Conservation (phyloP, 2,329 filamentous ascomycete species). For the Alternaria gaisen region DNA sequence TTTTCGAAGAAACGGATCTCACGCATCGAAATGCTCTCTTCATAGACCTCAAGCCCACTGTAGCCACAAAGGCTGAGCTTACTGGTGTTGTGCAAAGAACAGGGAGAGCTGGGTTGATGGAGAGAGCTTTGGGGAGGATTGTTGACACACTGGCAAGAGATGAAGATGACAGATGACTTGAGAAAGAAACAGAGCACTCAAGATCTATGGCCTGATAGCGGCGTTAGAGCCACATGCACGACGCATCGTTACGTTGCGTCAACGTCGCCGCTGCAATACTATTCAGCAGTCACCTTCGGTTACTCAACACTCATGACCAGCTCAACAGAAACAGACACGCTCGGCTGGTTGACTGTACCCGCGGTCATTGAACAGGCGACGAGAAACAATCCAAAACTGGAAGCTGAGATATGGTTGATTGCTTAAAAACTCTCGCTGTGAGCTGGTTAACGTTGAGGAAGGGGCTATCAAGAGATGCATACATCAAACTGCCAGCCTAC, state of each 20-base stretch:
- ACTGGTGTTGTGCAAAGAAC: neutral
- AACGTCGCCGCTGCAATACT: neutral
- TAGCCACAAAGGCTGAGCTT: neutral
- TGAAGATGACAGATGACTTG: neutral
- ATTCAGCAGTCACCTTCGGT: neutral
- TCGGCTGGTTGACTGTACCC: too few relatives aligned
- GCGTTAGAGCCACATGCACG: neutral
- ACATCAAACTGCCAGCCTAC: neutral
- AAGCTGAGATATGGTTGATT: neutral
- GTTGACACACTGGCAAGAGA: neutral
- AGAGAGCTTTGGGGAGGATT: neutral
- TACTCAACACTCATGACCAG: neutral
- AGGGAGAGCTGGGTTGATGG: neutral
- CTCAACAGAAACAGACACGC: neutral
- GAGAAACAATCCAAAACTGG: neutral
- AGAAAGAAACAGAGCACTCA: neutral
- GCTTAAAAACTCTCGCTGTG: neutral
- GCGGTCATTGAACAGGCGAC: neutral
- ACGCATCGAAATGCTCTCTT: neutral
- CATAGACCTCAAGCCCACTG: neutral
- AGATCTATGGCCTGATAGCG: neutral
- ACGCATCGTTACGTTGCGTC: neutral
- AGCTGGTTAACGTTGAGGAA: neutral
- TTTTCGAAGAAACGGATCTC: neutral
- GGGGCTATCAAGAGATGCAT: neutral